phyloP scores from a whole-genome alignment of 2,329 filamentous ascomycete genomes.

The Hymenoscyphus fructigenus region DNA sequence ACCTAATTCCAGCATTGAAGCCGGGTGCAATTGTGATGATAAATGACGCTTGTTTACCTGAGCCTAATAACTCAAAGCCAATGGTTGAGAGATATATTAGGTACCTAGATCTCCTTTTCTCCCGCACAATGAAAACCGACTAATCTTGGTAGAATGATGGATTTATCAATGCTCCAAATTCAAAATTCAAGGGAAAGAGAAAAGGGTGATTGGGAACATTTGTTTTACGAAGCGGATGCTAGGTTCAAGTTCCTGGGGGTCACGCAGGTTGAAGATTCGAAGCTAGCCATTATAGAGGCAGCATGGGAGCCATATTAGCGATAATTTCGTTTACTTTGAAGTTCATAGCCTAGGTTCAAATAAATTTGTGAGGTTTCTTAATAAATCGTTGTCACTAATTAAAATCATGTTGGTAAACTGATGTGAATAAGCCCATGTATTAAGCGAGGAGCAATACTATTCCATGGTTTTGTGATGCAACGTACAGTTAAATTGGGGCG shows the following conservation, averaged over 20 bases:
- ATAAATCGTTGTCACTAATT: no score
- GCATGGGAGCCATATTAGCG: no score
- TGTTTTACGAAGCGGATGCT: neutral
- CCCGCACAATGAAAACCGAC: neutral
- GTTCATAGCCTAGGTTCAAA: no score
- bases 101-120: neutral
- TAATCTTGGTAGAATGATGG: neutral
- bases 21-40: neutral
- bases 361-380: no score
- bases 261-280: neutral
- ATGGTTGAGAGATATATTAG: neutral
- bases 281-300: neutral
- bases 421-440: no score
- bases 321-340: no score
- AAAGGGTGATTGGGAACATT: neutral
- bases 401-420: no score
- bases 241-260: neutral
- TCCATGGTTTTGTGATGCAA: no score
- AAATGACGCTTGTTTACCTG: neutral
- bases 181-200: neutral
- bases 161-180: slow-evolving; percentile 1
- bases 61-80: neutral
- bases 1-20: slow-evolving; percentile 1
- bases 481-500: no score
- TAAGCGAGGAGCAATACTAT: no score